Percentiles rank a stretch among this genome's conserved stretches.
These are phyloP conservation scores for Diplodia corticola DNA, from an alignment of 2,329 filamentous ascomycete species.

Conservation along the genomic window DNA sequence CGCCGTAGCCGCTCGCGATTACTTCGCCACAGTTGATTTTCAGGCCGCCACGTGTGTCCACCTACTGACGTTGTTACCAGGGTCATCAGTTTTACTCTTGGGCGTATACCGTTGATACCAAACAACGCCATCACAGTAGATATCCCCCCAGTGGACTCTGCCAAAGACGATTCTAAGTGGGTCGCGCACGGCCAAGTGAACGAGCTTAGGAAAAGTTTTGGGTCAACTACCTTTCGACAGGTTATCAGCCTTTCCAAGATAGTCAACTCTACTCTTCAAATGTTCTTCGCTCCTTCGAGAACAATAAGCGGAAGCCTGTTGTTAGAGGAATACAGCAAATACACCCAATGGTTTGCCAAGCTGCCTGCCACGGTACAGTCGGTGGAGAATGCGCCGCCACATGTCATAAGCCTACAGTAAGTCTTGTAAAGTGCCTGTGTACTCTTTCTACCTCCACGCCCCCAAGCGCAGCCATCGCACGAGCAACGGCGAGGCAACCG, in stretches of 20 bases:
- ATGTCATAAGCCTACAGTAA: conserved; percentile 28
- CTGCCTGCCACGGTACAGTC: conserved; percentile 22
- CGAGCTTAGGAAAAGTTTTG: conserved; percentile 15
- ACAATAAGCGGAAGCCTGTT: conserved; percentile 26
- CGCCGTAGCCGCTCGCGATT: not conserved
- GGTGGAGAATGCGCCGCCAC: conserved; percentile 25
- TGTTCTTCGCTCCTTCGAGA: conserved; percentile 28
- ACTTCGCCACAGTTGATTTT: not conserved
- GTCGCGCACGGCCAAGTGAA: conserved; percentile 21
- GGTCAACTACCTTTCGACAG: conserved; percentile 26
- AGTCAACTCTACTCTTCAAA: conserved; percentile 28
- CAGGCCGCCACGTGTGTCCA: not conserved
- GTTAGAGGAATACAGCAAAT: conserved; percentile 27
- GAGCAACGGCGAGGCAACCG: not conserved
- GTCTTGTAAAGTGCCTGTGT: not conserved
- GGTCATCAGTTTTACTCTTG: conserved; percentile 28
- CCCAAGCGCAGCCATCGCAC: not conserved
- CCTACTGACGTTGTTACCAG: conserved; percentile 15
- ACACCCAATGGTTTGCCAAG: conserved; percentile 23
- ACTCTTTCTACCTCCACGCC: not conserved
- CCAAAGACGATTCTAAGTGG: conserved; percentile 25
- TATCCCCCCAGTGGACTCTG: conserved; percentile 23
- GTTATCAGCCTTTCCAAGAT: conserved; percentile 26
- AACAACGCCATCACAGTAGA: conserved; percentile 27
- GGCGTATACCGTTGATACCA: conserved; percentile 26